Base-by-base conservation (phyloP, 1,139 yeast genomes). In the Meyerozyma athensensis region DNA sequence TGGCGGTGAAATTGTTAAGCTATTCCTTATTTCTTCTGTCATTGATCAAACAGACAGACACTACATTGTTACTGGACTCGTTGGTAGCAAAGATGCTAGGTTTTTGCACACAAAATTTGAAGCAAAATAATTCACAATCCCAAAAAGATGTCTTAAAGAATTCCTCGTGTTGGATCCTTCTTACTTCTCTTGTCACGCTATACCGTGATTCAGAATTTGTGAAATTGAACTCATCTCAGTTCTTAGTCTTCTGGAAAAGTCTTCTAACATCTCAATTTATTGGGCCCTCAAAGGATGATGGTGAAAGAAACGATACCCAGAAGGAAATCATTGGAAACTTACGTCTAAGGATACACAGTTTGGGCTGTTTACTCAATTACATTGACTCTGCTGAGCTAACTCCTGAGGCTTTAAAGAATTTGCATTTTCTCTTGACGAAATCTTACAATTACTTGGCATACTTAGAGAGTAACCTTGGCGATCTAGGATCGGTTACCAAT, bases 231-330 rank as follows among this genome's bases (percentile, higher is more conserved):
- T 71, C 87, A 4, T 76, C 92, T 0, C 96, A 86, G 52, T 71
- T 86, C 39, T 64, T 87, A 35, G 72, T 79, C 5, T 76, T 87
- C 44, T 89, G 96, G 96, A 86, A 86, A 51, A 77, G 81, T 42
- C 70, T 87, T n/a, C 63, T 89, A 38, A 83, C 89, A 2, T 62
- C 30, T 37, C 63, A 43, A 55, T 66, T 30, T 52, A 61, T 22
- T 45, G 56, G 36, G 47, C 56, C 43, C 48, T 58, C 26, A 54
- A 51, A 26, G 50, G 52, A 21, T 37, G 41, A 14, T 34, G 54
- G 57, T 4, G 47, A 50, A 14, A 41, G 44, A 2, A 49, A 60
- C 21, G 48, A 56, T 1, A 19, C 21, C n/a, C 36, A 31, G 10
- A 20, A 9, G 14, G 77, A 71, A 34, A 52, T 72, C 5, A 54